A percentile compares a stretch with the other conserved stretches of the same genome.
Conservation (phyloP, 805 yeast species). For the Saitoella complicata region DNA sequence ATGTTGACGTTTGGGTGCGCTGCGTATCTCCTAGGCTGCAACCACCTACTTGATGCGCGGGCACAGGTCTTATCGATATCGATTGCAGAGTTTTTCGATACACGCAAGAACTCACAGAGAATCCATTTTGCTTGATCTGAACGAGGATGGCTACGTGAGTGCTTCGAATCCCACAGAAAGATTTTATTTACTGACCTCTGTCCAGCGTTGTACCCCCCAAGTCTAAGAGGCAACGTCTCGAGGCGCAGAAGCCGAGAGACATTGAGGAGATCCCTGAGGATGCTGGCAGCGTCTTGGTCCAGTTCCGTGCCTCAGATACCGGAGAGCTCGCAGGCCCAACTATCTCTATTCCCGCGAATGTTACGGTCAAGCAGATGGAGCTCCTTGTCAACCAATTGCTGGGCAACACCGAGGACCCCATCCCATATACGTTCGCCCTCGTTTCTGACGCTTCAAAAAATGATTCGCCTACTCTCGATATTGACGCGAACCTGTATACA, state of each 20-base stretch:
- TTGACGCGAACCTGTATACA: slow-evolving; percentile 57
- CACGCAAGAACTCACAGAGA: too few species aligned
- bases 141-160: too few species aligned
- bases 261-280: slow-evolving; percentile 59
- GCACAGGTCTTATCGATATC: too few species aligned
- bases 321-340: slow-evolving; percentile 77
- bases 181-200: slow-evolving; percentile 29
- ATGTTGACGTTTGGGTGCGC: too few species aligned
- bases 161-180: too few species aligned
- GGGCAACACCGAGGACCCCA: slow-evolving; percentile 54
- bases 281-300: slow-evolving; percentile 72
- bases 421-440: slow-evolving; percentile 75
- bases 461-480: slow-evolving; percentile 42
- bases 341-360: slow-evolving; percentile 60
- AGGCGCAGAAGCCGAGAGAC: slow-evolving; percentile 67
- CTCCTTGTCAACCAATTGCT: slow-evolving; percentile 68
- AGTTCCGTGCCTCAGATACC: slow-evolving; percentile 84
- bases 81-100: too few species aligned
- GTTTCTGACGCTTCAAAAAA: neutral
- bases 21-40: too few species aligned
- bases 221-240: slow-evolving; percentile 70
- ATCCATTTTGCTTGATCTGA: too few species aligned
- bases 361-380: slow-evolving; percentile 73
- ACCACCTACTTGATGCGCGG: too few species aligned
- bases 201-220: slow-evolving; percentile 91